Evolutionary conservation across 1,284 basidiomycete species (phyloP).

Genomic region (Moniliophthora roreri): DNA sequence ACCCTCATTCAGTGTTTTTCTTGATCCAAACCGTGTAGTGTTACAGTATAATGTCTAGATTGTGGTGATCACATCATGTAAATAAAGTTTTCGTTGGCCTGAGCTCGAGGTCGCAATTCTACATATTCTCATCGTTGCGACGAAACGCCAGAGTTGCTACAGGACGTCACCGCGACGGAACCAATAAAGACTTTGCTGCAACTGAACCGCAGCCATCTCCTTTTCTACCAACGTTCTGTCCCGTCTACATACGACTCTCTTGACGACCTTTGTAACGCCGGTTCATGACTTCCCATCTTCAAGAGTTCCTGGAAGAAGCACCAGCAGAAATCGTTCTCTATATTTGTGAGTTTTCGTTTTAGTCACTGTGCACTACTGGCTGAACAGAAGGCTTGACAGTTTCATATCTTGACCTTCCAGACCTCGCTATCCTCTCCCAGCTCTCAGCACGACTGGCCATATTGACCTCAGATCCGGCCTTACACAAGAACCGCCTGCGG

Average conservation of each 20-base stretch:
- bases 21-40: no score
- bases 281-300: background rate
- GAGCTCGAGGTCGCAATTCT: no score
- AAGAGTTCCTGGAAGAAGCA: conserved; percentile 24
- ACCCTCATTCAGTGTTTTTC: background rate
- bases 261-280: conserved; percentile 1
- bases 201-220: no score
- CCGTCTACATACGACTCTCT: background rate
- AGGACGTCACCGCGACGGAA: no score
- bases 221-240: no score
- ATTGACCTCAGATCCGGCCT: conserved; percentile 57
- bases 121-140: no score
- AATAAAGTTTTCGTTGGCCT: no score
- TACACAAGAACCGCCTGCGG: conserved; percentile 58
- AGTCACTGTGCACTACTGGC: conserved; percentile 11
- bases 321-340: conserved; percentile 58
- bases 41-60: no score
- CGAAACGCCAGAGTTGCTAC: no score
- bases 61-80: no score
- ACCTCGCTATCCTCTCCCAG: conserved; percentile 52
- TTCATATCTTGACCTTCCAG: conserved; percentile 69
- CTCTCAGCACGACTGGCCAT: conserved; percentile 43
- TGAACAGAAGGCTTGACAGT: conserved; percentile 35
- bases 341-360: conserved; percentile 44
- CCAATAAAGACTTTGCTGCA: no score